Percentiles rank a stretch among this genome's conserved stretches.
Evolutionary conservation across 2,329 filamentous ascomycete genomes (phyloP).

Genomic region (Lanzia echinophila): DNA sequence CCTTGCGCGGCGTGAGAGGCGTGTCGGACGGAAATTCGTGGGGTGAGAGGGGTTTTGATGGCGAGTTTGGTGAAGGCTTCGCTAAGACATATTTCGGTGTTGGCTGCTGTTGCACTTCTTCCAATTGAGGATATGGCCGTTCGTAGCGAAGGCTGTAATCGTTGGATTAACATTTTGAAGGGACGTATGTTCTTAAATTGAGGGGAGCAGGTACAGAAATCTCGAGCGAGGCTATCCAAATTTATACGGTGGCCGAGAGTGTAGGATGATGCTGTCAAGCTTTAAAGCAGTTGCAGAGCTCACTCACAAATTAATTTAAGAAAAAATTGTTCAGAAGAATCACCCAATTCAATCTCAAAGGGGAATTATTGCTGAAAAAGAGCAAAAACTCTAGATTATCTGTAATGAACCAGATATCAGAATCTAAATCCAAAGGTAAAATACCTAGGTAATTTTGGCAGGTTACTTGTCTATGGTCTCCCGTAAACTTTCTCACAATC

Average conservation of each 20-base stretch:
- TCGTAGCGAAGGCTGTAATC: conserved; percentile 39
- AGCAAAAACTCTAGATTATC: not conserved
- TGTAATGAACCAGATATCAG: not conserved
- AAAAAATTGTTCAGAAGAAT: too few relatives aligned
- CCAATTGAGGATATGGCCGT: conserved; percentile 32
- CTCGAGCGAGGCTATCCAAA: not conserved
- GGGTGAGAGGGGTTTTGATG: conserved; percentile 13
- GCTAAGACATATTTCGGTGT: conserved; percentile 20
- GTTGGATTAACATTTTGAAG: conserved; percentile 36
- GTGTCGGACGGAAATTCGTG: conserved; percentile 25
- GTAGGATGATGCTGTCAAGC: not conserved
- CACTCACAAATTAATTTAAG: too few relatives aligned
- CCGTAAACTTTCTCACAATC: conserved; percentile 8
- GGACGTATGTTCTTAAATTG: not conserved
- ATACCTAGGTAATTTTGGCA: conserved; percentile 8
- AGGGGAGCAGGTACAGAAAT: not conserved
- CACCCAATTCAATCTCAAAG: too few relatives aligned
- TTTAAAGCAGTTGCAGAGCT: too few relatives aligned
- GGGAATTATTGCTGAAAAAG: too few relatives aligned
- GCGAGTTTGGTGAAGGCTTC: conserved; percentile 26
- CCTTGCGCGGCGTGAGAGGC: conserved; percentile 51
- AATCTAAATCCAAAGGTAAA: not conserved
- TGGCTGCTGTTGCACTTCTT: conserved; percentile 11
- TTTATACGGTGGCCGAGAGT: conserved; percentile 1
- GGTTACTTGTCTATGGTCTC: not conserved